A percentile compares a stretch with the other conserved stretches of the same genome.
Conservation (phyloP, 345 rosid species). For the Camelina neglecta region DNA sequence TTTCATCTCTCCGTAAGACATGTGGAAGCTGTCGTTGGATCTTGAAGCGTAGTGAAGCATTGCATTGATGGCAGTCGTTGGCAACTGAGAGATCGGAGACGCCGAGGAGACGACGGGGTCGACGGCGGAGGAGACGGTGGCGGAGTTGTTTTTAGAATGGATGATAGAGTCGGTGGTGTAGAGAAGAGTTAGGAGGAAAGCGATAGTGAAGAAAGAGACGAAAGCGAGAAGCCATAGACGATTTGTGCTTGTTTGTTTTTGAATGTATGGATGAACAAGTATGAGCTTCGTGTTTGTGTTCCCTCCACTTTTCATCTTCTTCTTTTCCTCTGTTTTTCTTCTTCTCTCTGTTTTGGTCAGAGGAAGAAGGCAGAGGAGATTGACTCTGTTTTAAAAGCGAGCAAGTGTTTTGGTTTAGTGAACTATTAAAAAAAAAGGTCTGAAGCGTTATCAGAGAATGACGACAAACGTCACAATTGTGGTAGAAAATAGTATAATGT, state of each 20-base stretch:
- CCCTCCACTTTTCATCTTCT: conserved; percentile 67
- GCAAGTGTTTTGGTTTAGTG: conserved; percentile 48
- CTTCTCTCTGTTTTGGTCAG: no score
- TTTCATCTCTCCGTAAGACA: conserved; percentile 75
- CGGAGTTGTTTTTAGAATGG: conserved; percentile 39
- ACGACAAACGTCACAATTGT: conserved; percentile 16
- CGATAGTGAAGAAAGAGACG: conserved; percentile 79
- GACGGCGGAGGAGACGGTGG: conserved; percentile 35
- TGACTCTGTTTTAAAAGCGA: conserved; percentile 35
- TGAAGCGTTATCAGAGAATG: conserved; percentile 9
- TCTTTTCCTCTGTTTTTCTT: neutral
- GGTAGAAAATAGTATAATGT: neutral
- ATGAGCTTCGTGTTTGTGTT: conserved; percentile 84
- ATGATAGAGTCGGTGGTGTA: conserved; percentile 71
- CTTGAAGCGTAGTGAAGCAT: conserved; percentile 83
- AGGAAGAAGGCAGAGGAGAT: no score
- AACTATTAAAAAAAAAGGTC: conserved; percentile 12
- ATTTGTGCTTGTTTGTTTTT: conserved; percentile 82
- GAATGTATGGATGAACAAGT: conserved; percentile 91
- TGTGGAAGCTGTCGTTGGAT: conserved; percentile 82
- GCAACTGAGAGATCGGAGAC: conserved; percentile 51
- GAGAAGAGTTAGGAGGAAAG: conserved; percentile 76
- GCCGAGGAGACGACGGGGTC: conserved; percentile 36
- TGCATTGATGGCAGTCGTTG: conserved; percentile 69
- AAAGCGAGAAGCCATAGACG: conserved; percentile 89